Percentiles rank a stretch among this genome's conserved stretches.
These are phyloP conservation scores for Pseudonitzschia multiseries DNA, from an alignment of 108 stramenopile species.

Conservation along the genomic window DNA sequence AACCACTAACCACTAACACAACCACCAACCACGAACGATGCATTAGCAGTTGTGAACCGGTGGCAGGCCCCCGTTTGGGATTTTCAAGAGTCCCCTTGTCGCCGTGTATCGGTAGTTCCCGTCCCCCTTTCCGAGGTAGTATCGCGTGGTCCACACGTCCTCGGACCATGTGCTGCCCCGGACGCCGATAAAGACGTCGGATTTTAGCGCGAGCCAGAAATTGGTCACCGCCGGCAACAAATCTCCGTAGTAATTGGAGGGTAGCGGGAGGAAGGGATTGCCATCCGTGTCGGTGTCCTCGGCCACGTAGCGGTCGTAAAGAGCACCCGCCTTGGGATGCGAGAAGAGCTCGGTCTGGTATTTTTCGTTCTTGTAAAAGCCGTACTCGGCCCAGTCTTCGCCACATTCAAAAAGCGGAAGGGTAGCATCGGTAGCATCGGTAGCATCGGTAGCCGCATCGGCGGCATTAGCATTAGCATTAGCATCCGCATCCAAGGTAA, in stretches of 20 bases:
- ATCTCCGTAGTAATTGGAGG: constrained; percentile 31
- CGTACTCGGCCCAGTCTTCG: constrained; percentile 33
- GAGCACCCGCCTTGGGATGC: background rate
- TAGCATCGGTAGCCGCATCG: too few relatives aligned
- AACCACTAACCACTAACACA: too few relatives aligned
- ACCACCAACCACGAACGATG: too few relatives aligned
- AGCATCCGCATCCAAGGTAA: too few relatives aligned
- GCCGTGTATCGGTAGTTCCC: constrained; percentile 44
- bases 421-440: too few relatives aligned
- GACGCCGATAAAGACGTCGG: constrained; percentile 67
- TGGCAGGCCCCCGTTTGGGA: constrained; percentile 45
- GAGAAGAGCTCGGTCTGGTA: background rate
- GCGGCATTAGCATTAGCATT: too few relatives aligned
- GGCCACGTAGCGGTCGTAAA: background rate
- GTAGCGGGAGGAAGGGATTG: constrained; percentile 8
- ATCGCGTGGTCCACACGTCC: constrained; percentile 70
- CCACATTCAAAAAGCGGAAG: constrained; percentile 71
- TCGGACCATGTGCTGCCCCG: constrained; percentile 53
- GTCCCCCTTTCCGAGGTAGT: constrained; percentile 47
- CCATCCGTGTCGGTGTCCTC: background rate
- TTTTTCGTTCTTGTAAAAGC: constrained; percentile 14
- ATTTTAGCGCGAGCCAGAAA: constrained; percentile 59
- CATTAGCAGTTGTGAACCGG: constrained; percentile 42
- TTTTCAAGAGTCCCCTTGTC: constrained; percentile 15
- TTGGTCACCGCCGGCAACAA: constrained; percentile 63